Conservation (phyloP, 2,329 filamentous ascomycete genomes). For the Mollisia scopiformis region DNA sequence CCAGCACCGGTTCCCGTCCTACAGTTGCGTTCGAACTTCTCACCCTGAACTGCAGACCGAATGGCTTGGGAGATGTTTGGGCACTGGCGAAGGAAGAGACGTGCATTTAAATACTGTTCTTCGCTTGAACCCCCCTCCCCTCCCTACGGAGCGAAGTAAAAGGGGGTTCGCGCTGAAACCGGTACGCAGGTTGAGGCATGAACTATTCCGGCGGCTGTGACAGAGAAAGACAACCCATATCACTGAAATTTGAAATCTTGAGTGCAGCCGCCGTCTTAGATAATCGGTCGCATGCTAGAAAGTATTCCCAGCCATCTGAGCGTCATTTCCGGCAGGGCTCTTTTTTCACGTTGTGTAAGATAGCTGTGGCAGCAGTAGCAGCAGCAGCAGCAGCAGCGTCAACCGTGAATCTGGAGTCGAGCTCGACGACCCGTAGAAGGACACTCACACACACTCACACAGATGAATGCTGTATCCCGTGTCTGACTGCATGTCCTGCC, state of each 20-base stretch:
- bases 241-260: background rate
- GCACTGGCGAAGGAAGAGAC: background rate
- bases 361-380: background rate
- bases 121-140: background rate
- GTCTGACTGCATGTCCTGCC: conserved; percentile 1
- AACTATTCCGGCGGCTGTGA: conserved; percentile 2
- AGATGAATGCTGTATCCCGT: background rate
- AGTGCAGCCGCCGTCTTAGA: conserved; percentile 1
- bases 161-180: conserved; percentile 3
- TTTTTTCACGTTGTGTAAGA: conserved; percentile 6
- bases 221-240: conserved; percentile 4
- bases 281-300: conserved; percentile 3
- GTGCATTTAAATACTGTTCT: background rate
- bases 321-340: conserved; percentile 3
- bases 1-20: background rate
- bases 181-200: conserved; percentile 3
- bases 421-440: no score
- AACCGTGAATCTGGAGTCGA: no score
- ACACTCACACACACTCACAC: no score
- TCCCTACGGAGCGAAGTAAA: no score
- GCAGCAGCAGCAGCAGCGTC: no score
- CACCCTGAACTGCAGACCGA: background rate
- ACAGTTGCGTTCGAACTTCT: background rate
- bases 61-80: background rate
- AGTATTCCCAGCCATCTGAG: background rate